Evolutionary conservation across 805 yeast species (phyloP).

Genomic region (Lachancea quebecensis): DNA sequence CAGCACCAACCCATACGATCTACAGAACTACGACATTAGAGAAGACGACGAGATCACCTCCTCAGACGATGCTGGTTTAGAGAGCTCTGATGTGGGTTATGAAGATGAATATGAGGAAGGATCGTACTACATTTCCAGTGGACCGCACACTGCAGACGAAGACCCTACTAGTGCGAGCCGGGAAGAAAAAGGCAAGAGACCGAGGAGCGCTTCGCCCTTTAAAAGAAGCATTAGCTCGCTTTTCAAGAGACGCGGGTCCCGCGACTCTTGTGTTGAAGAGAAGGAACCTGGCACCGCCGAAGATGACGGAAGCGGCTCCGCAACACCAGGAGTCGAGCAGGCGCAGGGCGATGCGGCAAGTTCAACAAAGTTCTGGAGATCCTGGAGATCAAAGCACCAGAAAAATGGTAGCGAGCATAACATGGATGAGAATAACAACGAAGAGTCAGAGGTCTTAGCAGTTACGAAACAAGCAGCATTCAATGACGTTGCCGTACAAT

Average conservation of each 20-base stretch:
- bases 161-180: background rate
- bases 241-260: slow-evolving; percentile 11
- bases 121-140: slow-evolving; percentile 10
- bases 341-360: background rate
- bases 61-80: slow-evolving; percentile 13
- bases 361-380: slow-evolving; percentile 15
- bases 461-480: background rate
- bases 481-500: background rate
- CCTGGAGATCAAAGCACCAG: slow-evolving; percentile 12
- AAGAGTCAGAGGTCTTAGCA: background rate
- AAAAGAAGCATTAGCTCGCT: slow-evolving; percentile 13
- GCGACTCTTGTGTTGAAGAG: background rate
- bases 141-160: slow-evolving; percentile 2
- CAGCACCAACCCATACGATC: slow-evolving; percentile 1
- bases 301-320: background rate
- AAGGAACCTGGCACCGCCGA: background rate
- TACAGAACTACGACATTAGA: slow-evolving; percentile 7
- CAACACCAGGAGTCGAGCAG: no score
- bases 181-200: slow-evolving; percentile 6
- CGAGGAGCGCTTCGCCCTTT: slow-evolving; percentile 12
- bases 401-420: slow-evolving; percentile 5
- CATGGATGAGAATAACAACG: background rate
- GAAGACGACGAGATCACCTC: slow-evolving; percentile 17
- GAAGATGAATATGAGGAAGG: slow-evolving; percentile 6
- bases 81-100: background rate